Evolutionary conservation across 257 asterid genomes (phyloP).

Genomic region (Buddleja alternifolia): DNA sequence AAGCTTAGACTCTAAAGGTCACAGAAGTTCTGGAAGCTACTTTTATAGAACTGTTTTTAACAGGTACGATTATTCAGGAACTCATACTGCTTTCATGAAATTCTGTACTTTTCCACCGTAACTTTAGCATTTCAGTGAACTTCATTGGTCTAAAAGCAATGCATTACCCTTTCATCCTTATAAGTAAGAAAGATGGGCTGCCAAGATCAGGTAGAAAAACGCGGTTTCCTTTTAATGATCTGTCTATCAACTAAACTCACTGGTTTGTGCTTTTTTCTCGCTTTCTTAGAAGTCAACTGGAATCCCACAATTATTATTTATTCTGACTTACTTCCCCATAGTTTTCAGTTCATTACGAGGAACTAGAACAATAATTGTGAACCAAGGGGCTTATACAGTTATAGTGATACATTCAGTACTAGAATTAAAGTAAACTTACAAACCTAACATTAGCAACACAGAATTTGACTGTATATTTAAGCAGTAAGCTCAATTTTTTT

Average conservation of each 20-base stretch:
- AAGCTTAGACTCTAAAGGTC: neutral
- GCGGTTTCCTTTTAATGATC: neutral
- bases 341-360: neutral
- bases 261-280: neutral
- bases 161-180: neutral
- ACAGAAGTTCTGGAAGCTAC: neutral
- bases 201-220: neutral
- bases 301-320: neutral
- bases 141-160: neutral
- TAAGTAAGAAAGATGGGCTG: neutral
- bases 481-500: too few species aligned
- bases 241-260: neutral
- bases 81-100: neutral
- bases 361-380: neutral
- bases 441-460: constrained; percentile 7
- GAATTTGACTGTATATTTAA: neutral
- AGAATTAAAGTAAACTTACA: constrained; percentile 1
- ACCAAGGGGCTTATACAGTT: constrained; percentile 20
- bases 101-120: neutral
- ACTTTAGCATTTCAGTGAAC: neutral
- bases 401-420: constrained; percentile 2
- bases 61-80: neutral
- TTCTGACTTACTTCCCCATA: constrained; percentile 2
- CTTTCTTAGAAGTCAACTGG: neutral
- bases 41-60: neutral